These are phyloP conservation scores for Aspergillus cristatus DNA, from an alignment of 495 filamentous ascomycete species.

Conservation along the genomic window DNA sequence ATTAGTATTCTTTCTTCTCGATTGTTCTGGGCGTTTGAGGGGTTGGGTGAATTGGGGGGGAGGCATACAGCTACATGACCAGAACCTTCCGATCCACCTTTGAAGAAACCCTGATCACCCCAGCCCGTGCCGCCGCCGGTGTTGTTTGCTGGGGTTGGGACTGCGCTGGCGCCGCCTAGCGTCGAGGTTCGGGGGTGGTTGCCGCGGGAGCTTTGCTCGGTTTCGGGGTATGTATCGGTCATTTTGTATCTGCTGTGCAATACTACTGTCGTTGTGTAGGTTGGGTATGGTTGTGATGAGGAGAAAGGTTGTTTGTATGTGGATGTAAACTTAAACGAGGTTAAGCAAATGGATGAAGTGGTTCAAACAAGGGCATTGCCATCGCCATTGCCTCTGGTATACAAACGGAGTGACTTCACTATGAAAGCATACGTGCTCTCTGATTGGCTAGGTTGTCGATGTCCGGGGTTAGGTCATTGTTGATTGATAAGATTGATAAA, in stretches of 20 bases:
- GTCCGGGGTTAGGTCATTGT: no score
- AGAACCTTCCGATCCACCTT: slow-evolving; percentile 13
- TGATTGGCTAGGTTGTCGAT: no score
- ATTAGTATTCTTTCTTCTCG: not conserved
- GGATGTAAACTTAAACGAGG: no score
- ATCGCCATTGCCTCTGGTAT: no score
- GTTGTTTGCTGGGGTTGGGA: slow-evolving; percentile 29
- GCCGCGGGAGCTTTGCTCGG: not conserved
- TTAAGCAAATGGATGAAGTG: no score
- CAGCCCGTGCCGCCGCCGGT: slow-evolving; percentile 10
- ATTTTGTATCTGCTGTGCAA: not conserved
- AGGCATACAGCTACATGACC: slow-evolving; percentile 22
- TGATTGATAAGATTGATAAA: no score
- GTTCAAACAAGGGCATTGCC: no score
- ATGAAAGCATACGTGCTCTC: no score
- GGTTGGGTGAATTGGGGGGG: no score
- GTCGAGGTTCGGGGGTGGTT: slow-evolving; percentile 12
- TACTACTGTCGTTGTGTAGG: not conserved
- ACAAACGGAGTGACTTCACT: no score
- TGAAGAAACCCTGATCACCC: slow-evolving; percentile 13
- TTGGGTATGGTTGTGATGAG: not conserved
- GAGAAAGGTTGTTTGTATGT: no score
- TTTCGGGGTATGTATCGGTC: slow-evolving; percentile 1
- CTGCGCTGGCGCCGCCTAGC: slow-evolving; percentile 18
- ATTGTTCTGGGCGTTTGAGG: not conserved